Base-by-base conservation (phyloP, 139 green algal genomes). In the Monoraphidium neglectum region DNA sequence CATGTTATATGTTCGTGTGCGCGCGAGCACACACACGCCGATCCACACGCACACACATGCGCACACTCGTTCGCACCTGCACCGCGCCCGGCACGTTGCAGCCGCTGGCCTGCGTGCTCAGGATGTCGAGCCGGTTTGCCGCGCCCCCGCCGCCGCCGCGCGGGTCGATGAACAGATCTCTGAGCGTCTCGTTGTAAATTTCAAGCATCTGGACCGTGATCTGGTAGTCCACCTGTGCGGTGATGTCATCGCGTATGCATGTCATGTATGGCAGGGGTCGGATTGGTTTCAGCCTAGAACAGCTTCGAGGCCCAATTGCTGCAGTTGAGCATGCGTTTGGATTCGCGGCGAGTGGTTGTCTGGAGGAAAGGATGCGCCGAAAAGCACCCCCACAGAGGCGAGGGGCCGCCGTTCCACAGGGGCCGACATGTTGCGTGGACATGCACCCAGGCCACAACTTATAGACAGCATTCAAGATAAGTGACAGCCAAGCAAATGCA, bases 171-270 rank as follows among this genome's bases (percentile, higher is more conserved):
- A 88, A 65, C 84, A 97, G 85, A 76, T 98, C 94, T 0, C 89
- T 70, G 46, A 95, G 80, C 64, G 84, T 79, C 78, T 99, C 95
- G 73, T 99, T 99, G 90, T 99, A 99, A 51, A 99, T 97, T 82
- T 99, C 95, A 51, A 99, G 82, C 87, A 98, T 94, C 85, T 95
- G 90, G 26, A 95, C 91, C 33, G 63, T 79, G 69, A 98, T 91
- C 54, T 53, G 57, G 82, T 96, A 96, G 23, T 84, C 76, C 13
- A 85, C 80, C 89, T 96, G 81, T 24, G 16, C 60, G 18, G 35
- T 8, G 38, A 49, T 40, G 47, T 35, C 47, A 15, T 56, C 13
- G 13, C 12, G 47, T 15, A 56, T 12, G 13, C 12, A 15, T 15
- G 16, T 12, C 47, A 56, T 56, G 68, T 47, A 74, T 35, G 47